phyloP scores from a whole-genome alignment of 1,284 basidiomycete genomes.

The Ganoderma leucocontextum region DNA sequence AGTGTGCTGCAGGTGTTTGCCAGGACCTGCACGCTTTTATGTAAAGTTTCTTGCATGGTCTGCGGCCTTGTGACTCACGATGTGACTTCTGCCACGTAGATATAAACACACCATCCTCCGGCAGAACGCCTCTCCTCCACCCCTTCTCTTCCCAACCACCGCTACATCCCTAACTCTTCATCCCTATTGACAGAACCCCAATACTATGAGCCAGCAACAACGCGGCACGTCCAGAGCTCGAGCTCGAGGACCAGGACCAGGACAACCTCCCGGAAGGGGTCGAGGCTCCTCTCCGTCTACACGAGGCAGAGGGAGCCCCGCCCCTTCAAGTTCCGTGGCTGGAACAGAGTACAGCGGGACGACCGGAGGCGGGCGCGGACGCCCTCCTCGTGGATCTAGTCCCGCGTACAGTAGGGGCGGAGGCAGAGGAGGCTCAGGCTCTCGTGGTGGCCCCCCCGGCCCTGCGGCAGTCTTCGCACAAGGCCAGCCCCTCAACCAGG shows the following conservation, averaged over 20 bases:
- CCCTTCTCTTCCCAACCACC: background rate
- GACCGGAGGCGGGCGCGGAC: slow-evolving; percentile 17
- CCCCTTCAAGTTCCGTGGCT: slow-evolving; percentile 24
- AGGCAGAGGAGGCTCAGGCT: slow-evolving; percentile 36
- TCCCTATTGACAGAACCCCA: background rate
- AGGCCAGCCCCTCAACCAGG: slow-evolving; percentile 48
- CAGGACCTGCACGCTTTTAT: too few relatives aligned
- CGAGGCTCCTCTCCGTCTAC: slow-evolving; percentile 25
- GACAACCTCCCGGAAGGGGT: slow-evolving; percentile 2
- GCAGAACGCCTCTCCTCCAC: background rate
- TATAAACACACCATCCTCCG: background rate
- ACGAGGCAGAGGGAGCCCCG: slow-evolving; percentile 30
- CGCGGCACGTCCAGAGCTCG: slow-evolving; percentile 27
- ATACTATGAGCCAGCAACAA: slow-evolving; percentile 19
- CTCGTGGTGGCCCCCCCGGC: slow-evolving; percentile 31
- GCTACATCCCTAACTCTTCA: background rate
- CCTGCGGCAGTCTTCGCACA: slow-evolving; percentile 43
- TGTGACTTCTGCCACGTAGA: background rate
- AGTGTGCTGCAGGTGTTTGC: too few relatives aligned
- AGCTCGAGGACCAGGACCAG: slow-evolving; percentile 17
- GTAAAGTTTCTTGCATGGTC: background rate
- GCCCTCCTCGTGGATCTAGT: slow-evolving; percentile 17
- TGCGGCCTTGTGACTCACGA: background rate
- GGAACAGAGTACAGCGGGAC: slow-evolving; percentile 23
- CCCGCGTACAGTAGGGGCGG: slow-evolving; percentile 14